Evolutionary conservation across 352 stramenopile genomes (phyloP), one percentile per base, ranked within the genome.

Genomic region (Albugo candida): DNA sequence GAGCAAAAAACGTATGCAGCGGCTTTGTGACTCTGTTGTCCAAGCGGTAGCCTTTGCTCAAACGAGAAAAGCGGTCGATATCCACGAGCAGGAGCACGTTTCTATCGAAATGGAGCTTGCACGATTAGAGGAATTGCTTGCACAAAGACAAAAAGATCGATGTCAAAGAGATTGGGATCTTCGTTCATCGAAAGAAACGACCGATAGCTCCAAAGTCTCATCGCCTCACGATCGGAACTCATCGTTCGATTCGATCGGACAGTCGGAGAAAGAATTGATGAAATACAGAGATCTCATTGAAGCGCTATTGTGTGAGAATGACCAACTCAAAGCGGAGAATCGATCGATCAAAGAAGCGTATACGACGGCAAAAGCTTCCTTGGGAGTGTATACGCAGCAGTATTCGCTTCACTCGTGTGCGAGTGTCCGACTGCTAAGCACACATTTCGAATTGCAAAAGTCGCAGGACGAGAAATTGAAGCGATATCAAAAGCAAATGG

Each of bases 351-450:
- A 95, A 61, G 83, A 95, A 61, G 83, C 86, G 2, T 95, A 96
- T 65, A 91, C 81, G 12, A 83, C 81, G 48, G 83, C 86, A 5
- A 78, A 82, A n/a, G 81, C 78, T 40, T 94, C 83, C 4, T 96
- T 96, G 53, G 75, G 81, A 13, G 80, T 84, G 11, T 61, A 95
- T 1, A 95, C 95, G 49, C 81, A 96, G 63, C 83, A 95, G 59
- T 92, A 93, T 49, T 95, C 95, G 51, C 83, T 95, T 49, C 73
- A 95, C 36, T 94, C 77, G n/a, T 92, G 92, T 53, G 80, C 78
- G 0, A 95, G 95, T 42, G 48, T 84, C n/a, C 76, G 87, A 5
- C 61, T 95, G 53, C 84, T 92, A 65, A 88, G 72, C 45, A 91
- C 78, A 1, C 78, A 91, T 52, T 73, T 71, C 38, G 72, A 74